Conservation (phyloP, 164 flowering plant species). For the grape (Vitis vinifera) region DNA sequence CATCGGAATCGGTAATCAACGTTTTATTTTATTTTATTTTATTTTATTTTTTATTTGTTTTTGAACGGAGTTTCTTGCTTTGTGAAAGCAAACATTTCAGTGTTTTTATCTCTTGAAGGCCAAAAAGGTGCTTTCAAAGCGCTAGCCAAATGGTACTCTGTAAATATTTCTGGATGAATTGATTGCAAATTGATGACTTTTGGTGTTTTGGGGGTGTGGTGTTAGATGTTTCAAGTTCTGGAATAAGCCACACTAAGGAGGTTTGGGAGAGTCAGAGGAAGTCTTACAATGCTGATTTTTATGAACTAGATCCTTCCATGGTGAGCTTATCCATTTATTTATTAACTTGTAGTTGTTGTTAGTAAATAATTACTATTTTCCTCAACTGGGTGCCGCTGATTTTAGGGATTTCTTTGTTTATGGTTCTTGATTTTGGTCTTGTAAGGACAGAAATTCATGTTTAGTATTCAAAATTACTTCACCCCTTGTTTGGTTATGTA, state of each 20-base stretch:
- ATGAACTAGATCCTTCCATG: conserved; percentile 75
- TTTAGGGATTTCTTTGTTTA: neutral
- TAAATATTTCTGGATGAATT: neutral
- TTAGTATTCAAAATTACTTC: neutral
- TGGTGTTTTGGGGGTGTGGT: neutral
- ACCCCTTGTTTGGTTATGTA: neutral
- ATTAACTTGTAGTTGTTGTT: neutral
- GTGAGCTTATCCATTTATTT: conserved; percentile 32
- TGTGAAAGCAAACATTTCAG: neutral
- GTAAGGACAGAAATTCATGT: neutral
- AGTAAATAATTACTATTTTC: neutral
- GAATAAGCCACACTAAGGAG: conserved; percentile 55
- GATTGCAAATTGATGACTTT: neutral
- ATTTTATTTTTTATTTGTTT: neutral
- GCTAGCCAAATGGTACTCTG: neutral
- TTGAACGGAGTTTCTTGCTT: no score
- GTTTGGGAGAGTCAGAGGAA: conserved; percentile 84
- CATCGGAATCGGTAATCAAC: conserved; percentile 74
- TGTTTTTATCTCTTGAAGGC: neutral
- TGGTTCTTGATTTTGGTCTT: neutral
- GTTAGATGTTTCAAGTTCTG: conserved; percentile 66
- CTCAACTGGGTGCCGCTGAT: neutral
- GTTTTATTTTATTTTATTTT: neutral
- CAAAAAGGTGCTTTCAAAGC: no score
- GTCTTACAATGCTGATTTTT: conserved; percentile 69